Evolutionary conservation across 192 early-diverging fungal species (phyloP), one percentile per base, ranked within the genome.

Genomic region (Phycomyces nitens): DNA sequence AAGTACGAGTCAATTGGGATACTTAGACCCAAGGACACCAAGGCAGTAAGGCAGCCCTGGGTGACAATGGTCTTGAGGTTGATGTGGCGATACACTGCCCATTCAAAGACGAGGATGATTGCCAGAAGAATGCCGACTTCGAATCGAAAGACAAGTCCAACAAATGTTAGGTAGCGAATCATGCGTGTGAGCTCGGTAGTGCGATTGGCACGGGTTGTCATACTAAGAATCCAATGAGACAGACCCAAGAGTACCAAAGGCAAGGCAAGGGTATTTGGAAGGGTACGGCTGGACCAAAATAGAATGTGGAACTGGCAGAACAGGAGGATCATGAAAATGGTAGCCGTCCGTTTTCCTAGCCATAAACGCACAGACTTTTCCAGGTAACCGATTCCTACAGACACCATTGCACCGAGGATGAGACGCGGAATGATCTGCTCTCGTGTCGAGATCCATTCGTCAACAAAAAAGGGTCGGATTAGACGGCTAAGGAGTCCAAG

Each of bases 251-350:
- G 70, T 73, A 78, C 80, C 12, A 91, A 73, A 24, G 86, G 81
- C 41, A 95, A 78, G 0, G 90, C 94, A 66, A 95, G 83, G 8
- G 87, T 90, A 70, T 97, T 99, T 6, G 92, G 91, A 43, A 99
- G 77, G 38, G 92, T 85, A 52, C 95, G 84, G 6, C 86, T 89
- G 20, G 85, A 86, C 91, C 95, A 97, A 71, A 94, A 99, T 34
- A 87, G 75, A 55, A 86, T 76, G 69, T 99, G 94, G 72, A 99
- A 97, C 70, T 97, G 95, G 57, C 73, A 82, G 21, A 69, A 58
- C 4, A 75, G 74, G 26, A 93, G 58, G 0, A 88, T 9, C 38
- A 72, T 67, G 58, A 80, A 92, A 29, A 74, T 79, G 12, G 55
- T 72, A 41, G 77, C 79, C 23, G 72, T 80, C 26, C 58, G 60